Evolutionary conservation across 148 eudicot genomes (phyloP).

Genomic region (Agrostemma githago): DNA sequence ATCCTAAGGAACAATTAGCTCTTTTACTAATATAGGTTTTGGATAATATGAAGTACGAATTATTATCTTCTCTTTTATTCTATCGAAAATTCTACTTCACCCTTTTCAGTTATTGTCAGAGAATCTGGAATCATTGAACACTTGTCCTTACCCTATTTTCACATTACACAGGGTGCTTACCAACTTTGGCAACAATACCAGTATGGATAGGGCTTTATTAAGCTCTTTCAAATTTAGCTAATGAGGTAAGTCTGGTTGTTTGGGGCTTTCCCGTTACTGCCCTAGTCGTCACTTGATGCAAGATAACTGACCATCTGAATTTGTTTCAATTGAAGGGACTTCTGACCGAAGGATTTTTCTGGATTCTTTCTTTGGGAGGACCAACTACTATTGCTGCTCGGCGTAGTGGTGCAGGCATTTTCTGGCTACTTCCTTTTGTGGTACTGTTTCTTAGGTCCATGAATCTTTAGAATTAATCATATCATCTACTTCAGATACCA

Average conservation of each 20-base stretch:
- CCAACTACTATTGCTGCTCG: conserved; percentile 98
- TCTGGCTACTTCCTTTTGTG: conserved; percentile 99
- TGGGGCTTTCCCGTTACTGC: background rate
- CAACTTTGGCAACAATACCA: conserved; percentile 99
- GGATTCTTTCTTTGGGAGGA: conserved; percentile 99
- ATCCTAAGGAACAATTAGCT: no score
- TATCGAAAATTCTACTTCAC: no score
- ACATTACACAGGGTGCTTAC: conserved; percentile 69
- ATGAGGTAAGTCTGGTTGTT: conserved; percentile 51
- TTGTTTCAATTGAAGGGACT: conserved; percentile 57
- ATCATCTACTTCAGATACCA: conserved; percentile 9
- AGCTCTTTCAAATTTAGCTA: conserved; percentile 99
- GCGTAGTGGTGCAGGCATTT: conserved; percentile 93
- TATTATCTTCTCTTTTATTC: no score
- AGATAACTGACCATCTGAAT: conserved; percentile 17
- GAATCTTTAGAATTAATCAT: conserved; percentile 9
- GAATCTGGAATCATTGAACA: background rate
- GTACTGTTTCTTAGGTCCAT: conserved; percentile 35
- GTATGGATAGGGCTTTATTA: conserved; percentile 97
- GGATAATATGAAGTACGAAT: no score
- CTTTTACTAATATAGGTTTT: no score
- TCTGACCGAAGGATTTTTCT: conserved; percentile 93
- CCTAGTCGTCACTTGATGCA: background rate
- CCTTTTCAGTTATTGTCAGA: background rate
- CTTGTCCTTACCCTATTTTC: background rate